These are phyloP conservation scores for Podospora bellae-mahoneyi DNA, from an alignment of 495 filamentous ascomycete species.

Conservation along the genomic window DNA sequence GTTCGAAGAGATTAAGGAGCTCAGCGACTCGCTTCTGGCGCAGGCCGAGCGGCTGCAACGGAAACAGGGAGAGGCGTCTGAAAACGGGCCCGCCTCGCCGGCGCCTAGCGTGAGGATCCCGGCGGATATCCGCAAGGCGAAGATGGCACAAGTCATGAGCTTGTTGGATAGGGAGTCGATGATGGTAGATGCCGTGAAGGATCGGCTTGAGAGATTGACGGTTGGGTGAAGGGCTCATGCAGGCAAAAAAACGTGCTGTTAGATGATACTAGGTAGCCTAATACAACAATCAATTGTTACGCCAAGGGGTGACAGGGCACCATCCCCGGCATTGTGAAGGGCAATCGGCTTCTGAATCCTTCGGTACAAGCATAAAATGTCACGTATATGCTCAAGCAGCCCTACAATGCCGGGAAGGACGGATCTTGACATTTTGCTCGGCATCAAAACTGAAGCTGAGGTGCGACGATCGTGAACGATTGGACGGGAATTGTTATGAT, in stretches of 20 bases:
- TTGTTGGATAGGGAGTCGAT: constrained; percentile 67
- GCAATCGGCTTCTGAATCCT: neutral
- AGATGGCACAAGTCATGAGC: constrained; percentile 64
- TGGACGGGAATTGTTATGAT: neutral
- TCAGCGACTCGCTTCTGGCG: constrained; percentile 51
- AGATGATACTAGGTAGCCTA: constrained; percentile 9
- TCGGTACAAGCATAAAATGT: neutral
- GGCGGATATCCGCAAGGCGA: constrained; percentile 62
- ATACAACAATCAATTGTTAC: neutral
- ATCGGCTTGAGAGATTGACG: constrained; percentile 33
- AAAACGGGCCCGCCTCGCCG: constrained; percentile 29
- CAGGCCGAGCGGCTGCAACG: constrained; percentile 43
- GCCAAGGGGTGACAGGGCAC: neutral
- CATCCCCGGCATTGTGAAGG: neutral
- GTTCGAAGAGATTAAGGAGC: constrained; percentile 45
- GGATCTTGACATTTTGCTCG: neutral
- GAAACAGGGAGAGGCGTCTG: constrained; percentile 31
- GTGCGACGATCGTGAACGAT: neutral
- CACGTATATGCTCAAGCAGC: neutral
- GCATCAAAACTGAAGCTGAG: neutral
- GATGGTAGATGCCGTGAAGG: constrained; percentile 48
- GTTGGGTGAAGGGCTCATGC: constrained; percentile 22
- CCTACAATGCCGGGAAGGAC: neutral
- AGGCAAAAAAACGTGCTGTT: constrained; percentile 1
- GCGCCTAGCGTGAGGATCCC: constrained; percentile 53